Base-by-base conservation (phyloP, 2,329 filamentous ascomycete genomes). In the Colletotrichum sp. region DNA sequence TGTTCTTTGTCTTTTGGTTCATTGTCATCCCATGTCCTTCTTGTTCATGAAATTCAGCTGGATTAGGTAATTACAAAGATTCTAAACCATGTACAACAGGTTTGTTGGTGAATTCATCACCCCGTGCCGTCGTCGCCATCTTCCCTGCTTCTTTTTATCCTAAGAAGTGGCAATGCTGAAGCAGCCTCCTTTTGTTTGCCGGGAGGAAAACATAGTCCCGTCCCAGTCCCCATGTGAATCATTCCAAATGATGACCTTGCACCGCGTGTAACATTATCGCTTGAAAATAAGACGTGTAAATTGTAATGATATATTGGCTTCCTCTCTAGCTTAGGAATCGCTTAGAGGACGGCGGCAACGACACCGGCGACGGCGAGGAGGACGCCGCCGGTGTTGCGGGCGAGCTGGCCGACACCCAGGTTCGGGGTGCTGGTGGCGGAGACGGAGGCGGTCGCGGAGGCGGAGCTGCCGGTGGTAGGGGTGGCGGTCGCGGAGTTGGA, bases 341-440 rank as follows among this genome's bases (percentile, higher is more conserved):
- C 43, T 82, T 83, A 87, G 70, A 87, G 78, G 32, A 86, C 78
- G 55, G 82, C 83, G 68, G 81, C 85, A 70, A 87, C 80, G 21
- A 81, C 82, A 71, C 83, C 86, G 36, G 83, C 85, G 52, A 86
- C 79, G 67, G 83, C 85, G 30, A 83, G 80, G 28, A 86, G 79
- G 18, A 85, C 73, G 38, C 82, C 79, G 21, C 83, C 83, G 24
- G 82, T 81, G 76, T 83, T 82, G 62, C 80, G 81, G 52, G 80
- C 80, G 55, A 83, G 79, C 60, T 80, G 79, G 36, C 78, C 82
- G 34, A 83, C 81, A 32, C 79, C 80, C 73, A 80, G 64, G 52
- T 80, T 79, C 21, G 80, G 65, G 43, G 77, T 60, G 48, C 77
- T 75, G 56, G 75, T 71, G 68, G 78, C 74, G 55, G 78, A 73